Base-by-base conservation (phyloP, 2,329 filamentous ascomycete genomes). In the Calycina marina region DNA sequence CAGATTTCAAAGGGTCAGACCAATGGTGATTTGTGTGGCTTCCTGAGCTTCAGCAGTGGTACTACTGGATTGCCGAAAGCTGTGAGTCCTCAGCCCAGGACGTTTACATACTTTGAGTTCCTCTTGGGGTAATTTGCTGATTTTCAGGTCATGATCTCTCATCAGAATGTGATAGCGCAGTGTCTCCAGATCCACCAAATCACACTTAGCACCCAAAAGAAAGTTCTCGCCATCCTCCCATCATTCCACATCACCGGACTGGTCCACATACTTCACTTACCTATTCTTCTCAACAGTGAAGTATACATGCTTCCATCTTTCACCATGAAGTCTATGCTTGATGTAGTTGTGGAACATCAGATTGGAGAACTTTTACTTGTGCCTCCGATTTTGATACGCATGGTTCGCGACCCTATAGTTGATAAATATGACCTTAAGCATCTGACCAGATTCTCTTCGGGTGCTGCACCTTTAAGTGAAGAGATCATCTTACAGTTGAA, bases 381-480 rank as follows among this genome's bases (percentile, higher is more conserved):
- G 2, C 84, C 84, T 4, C 81, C 83, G 0, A 75, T 92, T 34
- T 60, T 84, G 0, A 69, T 88, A 5, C 62, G 70, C 13, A 60
- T 93, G 44, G 39, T 45, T 4, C 30, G 38, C 5, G 41, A 46
- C 10, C 43, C 39, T 0, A 32, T 46, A 6, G 44, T 44, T 2
- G 13, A 37, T 13, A 20, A 40, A 3, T 46, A 48, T 22, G 38
- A 44, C 28, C 72, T 75, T 14, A 88, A 88, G 51, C 68, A 77
- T 44, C 35, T 51, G 1, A 34, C 46, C 20, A 43, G 51, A 0
- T 56, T 69, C 20, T 58, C 57, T 24, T 58, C 58, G 4, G 65
- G 64, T 1, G 67, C 66, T 10, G 63, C 65, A 0, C 56, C 61
- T 2, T 56, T 70, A 9, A 57, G 59, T 15, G 51, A 52, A 1